Evolutionary conservation across 2,329 filamentous ascomycete genomes (phyloP).

Genomic region (Periconia digitata): DNA sequence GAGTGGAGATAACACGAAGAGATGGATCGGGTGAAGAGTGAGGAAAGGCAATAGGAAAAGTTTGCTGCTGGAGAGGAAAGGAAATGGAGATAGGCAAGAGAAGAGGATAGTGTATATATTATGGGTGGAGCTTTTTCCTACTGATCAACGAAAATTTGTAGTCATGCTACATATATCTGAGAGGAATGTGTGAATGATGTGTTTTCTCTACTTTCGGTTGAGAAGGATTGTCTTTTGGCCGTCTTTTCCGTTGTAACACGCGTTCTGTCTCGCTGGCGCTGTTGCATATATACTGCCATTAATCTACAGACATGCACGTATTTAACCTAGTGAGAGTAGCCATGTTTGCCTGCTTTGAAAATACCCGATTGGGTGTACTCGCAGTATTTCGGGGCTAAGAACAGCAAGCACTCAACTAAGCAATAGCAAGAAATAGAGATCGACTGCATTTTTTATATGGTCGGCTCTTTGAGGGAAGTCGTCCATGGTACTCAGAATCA

Average conservation of each 20-base stretch:
- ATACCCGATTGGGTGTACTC: not conserved
- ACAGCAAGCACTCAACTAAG: not conserved
- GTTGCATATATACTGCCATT: not conserved
- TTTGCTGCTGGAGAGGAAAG: not conserved
- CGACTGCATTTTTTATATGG: not conserved
- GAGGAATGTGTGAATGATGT: no score
- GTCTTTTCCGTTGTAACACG: not conserved
- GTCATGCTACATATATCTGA: no score
- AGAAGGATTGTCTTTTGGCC: not conserved
- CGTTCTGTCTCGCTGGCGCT: not conserved
- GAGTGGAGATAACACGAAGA: conserved; percentile 25
- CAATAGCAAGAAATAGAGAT: not conserved
- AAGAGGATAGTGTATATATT: not conserved
- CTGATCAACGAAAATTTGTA: not conserved
- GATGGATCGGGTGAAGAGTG: conserved; percentile 5
- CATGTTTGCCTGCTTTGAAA: not conserved
- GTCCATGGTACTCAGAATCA: not conserved
- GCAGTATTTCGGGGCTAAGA: not conserved
- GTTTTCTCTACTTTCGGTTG: not conserved
- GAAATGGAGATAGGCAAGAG: not conserved
- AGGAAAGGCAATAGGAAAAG: not conserved
- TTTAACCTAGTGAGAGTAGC: not conserved
- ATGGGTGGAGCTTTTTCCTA: not conserved
- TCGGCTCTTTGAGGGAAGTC: not conserved
- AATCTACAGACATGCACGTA: not conserved